Conservation (phyloP, 2,329 filamentous ascomycete genomes). For the Phaeosphaeriaceae sp. region DNA sequence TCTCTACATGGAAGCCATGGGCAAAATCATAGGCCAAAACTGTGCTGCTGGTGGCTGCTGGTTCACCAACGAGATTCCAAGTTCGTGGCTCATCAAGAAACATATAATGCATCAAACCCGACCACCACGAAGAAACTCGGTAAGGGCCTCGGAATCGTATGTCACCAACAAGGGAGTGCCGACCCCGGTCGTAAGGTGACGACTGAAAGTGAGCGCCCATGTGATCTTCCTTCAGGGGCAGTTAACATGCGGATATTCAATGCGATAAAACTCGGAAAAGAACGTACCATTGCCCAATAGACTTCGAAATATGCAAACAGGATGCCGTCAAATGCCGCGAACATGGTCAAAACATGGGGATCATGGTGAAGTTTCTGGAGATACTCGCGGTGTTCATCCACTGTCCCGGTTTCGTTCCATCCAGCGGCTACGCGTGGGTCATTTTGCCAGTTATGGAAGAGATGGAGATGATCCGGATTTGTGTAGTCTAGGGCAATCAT, state of each 20-base stretch:
- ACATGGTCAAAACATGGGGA: conserved; percentile 72
- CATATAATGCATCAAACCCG: conserved; percentile 64
- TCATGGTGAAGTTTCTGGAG: conserved; percentile 72
- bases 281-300: conserved; percentile 72
- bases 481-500: conserved; percentile 75
- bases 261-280: not conserved
- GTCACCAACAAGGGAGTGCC: conserved; percentile 66
- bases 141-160: conserved; percentile 61
- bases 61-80: conserved; percentile 67
- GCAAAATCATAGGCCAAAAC: conserved; percentile 77
- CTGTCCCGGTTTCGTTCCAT: conserved; percentile 79
- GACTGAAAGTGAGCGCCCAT: conserved; percentile 65
- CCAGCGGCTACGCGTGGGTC: conserved; percentile 80
- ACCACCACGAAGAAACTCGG: conserved; percentile 65
- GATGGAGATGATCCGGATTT: conserved; percentile 66
- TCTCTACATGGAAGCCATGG: conserved; percentile 74
- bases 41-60: conserved; percentile 71
- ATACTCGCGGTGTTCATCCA: conserved; percentile 77
- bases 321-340: conserved; percentile 73
- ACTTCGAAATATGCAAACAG: conserved; percentile 81
- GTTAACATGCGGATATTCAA: conserved; percentile 20
- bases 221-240: conserved; percentile 59
- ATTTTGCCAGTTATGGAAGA: conserved; percentile 84
- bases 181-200: conserved; percentile 63
- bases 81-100: conserved; percentile 66